Percentiles rank a stretch among this genome's conserved stretches.
Conservation (phyloP, 2,329 filamentous ascomycete genomes). For the Ophiostoma himal-ulmi region DNA sequence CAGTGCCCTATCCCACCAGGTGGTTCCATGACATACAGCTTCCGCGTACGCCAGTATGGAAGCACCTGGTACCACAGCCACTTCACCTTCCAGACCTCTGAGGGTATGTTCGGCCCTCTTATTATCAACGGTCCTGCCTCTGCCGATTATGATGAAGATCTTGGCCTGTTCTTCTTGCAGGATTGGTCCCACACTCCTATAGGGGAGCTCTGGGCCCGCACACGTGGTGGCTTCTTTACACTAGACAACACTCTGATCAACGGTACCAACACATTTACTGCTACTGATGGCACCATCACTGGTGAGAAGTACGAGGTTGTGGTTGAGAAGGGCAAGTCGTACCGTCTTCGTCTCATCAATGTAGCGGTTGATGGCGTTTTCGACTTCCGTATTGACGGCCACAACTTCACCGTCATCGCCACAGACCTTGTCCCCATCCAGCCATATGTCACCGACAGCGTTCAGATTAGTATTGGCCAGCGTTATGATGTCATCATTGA, state of each 20-base stretch:
- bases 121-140: slow-evolving; percentile 45
- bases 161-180: slow-evolving; percentile 34
- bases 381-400: slow-evolving; percentile 47
- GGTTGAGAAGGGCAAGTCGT: slow-evolving; percentile 41
- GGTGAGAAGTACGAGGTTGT: slow-evolving; percentile 36
- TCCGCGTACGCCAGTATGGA: slow-evolving; percentile 38
- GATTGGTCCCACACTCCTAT: slow-evolving; percentile 52
- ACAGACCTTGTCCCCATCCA: slow-evolving; percentile 49
- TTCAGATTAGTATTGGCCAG: slow-evolving; percentile 45
- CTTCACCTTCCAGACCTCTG: slow-evolving; percentile 45
- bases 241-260: slow-evolving; percentile 56
- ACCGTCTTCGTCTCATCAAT: slow-evolving; percentile 46
- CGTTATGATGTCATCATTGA: slow-evolving; percentile 44
- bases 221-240: slow-evolving; percentile 41
- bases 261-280: slow-evolving; percentile 51
- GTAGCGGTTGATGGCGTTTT: slow-evolving; percentile 44
- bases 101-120: slow-evolving; percentile 48
- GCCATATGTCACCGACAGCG: slow-evolving; percentile 44
- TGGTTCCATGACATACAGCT: slow-evolving; percentile 34
- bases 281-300: slow-evolving; percentile 38
- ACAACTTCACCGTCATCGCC: slow-evolving; percentile 48
- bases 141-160: slow-evolving; percentile 48
- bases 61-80: slow-evolving; percentile 45
- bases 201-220: slow-evolving; percentile 34
- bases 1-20: slow-evolving; percentile 40